Percentiles rank a stretch among this genome's conserved stretches.
phyloP scores from a whole-genome alignment of 176 grass and related monocot species.

The Saccharum spontaneum region DNA sequence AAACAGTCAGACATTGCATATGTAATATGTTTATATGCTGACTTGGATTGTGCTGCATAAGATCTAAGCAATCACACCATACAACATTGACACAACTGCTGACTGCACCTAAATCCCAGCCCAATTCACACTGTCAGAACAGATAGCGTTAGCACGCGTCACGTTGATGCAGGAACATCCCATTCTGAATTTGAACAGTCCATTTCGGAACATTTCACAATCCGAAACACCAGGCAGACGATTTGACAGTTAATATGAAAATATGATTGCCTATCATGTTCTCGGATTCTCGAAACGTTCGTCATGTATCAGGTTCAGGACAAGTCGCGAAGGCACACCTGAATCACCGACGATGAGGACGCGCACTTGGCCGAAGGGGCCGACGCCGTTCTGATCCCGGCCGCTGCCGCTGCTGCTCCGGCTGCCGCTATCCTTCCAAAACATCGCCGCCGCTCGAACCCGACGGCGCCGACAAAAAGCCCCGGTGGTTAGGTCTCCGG shows the following conservation, averaged over 20 bases:
- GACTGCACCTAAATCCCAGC: background rate
- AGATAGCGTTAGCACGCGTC: background rate
- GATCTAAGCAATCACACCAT: background rate
- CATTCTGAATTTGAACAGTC: background rate
- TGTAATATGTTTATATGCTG: background rate
- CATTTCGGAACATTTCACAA: background rate
- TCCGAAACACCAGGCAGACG: background rate
- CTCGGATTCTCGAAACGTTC: background rate
- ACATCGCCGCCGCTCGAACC: conserved; percentile 35
- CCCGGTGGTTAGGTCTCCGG: background rate
- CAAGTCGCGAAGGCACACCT: conserved; percentile 35
- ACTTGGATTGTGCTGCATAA: background rate
- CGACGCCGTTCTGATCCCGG: conserved; percentile 67
- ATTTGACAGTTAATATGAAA: background rate
- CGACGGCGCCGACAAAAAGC: background rate
- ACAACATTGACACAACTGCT: background rate
- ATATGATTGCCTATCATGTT: background rate
- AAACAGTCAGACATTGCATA: background rate
- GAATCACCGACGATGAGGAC: conserved; percentile 94
- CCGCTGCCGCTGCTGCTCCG: conserved; percentile 46
- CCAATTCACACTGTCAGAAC: background rate
- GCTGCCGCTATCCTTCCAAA: conserved; percentile 73
- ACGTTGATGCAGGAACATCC: background rate
- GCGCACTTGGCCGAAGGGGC: conserved; percentile 79
- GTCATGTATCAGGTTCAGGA: conserved; percentile 5